Evolutionary conservation across 805 yeast species (phyloP).

Genomic region (Sungouiella blattae): DNA sequence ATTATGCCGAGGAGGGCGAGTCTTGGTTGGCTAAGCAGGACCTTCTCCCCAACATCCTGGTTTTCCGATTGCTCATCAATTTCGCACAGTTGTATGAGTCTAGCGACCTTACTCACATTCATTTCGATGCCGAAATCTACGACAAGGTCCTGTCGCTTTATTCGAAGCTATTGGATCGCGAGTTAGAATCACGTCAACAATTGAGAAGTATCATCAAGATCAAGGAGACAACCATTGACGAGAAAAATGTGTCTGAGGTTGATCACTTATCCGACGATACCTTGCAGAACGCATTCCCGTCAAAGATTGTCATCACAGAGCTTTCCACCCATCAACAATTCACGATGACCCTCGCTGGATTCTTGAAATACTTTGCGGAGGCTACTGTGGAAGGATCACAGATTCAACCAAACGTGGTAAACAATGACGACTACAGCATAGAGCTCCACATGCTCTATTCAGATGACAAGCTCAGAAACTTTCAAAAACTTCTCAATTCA

Average conservation of each 20-base stretch:
- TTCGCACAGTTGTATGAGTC: constrained; percentile 42
- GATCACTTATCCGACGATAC: constrained; percentile 55
- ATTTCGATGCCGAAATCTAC: constrained; percentile 35
- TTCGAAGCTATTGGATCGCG: constrained; percentile 34
- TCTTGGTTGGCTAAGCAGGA: constrained; percentile 48
- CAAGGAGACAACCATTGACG: constrained; percentile 33
- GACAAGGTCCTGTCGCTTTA: constrained; percentile 30
- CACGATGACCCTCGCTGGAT: constrained; percentile 28
- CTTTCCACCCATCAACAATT: constrained; percentile 25
- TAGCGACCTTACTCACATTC: constrained; percentile 22
- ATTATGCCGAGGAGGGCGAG: constrained; percentile 45
- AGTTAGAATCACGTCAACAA: constrained; percentile 39
- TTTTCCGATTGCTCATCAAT: constrained; percentile 44
- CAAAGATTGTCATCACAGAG: constrained; percentile 43
- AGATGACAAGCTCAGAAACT: constrained; percentile 48
- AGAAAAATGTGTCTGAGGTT: constrained; percentile 21
- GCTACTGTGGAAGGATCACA: background rate
- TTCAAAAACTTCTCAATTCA: constrained; percentile 33
- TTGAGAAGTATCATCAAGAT: constrained; percentile 26
- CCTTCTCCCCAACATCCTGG: constrained; percentile 51
- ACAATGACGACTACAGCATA: constrained; percentile 14
- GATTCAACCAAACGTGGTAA: constrained; percentile 5
- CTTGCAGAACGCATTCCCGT: constrained; percentile 49
- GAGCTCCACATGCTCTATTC: constrained; percentile 47
- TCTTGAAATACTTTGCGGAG: constrained; percentile 22